These are phyloP conservation scores for Blakeslea trispora DNA, from an alignment of 371 early-diverging fungal genomes.

Conservation along the genomic window DNA sequence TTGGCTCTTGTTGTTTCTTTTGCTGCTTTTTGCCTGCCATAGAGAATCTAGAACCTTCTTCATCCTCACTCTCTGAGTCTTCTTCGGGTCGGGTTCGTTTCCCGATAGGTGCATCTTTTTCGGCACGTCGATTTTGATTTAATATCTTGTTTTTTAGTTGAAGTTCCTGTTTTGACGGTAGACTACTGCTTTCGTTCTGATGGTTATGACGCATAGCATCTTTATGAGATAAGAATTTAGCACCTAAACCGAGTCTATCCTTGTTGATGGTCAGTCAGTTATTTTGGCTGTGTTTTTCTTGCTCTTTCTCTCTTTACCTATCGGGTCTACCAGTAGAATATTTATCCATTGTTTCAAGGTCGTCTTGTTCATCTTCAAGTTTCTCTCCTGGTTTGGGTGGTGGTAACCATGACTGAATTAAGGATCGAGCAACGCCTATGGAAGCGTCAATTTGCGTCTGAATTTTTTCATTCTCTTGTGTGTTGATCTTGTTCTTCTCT, in stretches of 20 bases:
- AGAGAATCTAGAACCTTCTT: slow-evolving; percentile 46
- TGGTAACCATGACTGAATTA: slow-evolving; percentile 52
- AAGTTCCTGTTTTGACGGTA: slow-evolving; percentile 40
- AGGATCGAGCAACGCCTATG: slow-evolving; percentile 41
- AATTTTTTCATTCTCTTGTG: slow-evolving; percentile 44
- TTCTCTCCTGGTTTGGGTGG: slow-evolving; percentile 40
- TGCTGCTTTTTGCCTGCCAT: slow-evolving; percentile 17
- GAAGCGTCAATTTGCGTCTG: slow-evolving; percentile 55
- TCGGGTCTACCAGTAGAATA: slow-evolving; percentile 53
- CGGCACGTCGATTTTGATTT: slow-evolving; percentile 47
- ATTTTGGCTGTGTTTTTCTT: neutral
- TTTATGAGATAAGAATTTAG: slow-evolving; percentile 59
- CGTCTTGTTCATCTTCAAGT: slow-evolving; percentile 36
- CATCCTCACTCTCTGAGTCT: slow-evolving; percentile 42
- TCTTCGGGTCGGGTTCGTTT: slow-evolving; percentile 13
- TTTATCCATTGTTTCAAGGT: slow-evolving; percentile 23
- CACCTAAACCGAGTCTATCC: slow-evolving; percentile 57
- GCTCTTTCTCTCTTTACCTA: slow-evolving; percentile 28
- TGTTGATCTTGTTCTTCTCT: slow-evolving; percentile 20
- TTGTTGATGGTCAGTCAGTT: neutral
- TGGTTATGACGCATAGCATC: slow-evolving; percentile 57
- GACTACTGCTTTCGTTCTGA: slow-evolving; percentile 35
- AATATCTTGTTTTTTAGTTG: slow-evolving; percentile 48
- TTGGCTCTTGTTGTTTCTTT: neutral
- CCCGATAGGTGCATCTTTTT: slow-evolving; percentile 28